phyloP scores from a whole-genome alignment of 1,139 yeast species.

The Yamadazyma dushanensis region DNA sequence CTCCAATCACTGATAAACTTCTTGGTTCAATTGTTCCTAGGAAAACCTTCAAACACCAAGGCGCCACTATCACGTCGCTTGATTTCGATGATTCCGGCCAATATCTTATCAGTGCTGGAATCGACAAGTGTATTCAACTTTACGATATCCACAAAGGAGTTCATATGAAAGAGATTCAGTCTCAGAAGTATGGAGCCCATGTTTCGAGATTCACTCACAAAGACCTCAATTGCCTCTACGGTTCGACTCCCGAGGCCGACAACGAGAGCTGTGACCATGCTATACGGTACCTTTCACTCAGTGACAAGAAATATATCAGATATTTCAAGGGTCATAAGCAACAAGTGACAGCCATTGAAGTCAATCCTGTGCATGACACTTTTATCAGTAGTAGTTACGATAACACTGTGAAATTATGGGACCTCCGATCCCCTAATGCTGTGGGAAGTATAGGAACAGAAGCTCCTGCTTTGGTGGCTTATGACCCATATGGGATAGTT shows the following conservation, averaged over 20 bases:
- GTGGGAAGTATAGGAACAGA: conserved; percentile 64
- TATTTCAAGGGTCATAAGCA: conserved; percentile 87
- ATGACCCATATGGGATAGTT: conserved; percentile 82
- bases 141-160: conserved; percentile 77
- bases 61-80: conserved; percentile 69
- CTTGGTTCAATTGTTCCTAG: conserved; percentile 53
- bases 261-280: conserved; percentile 55
- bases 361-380: conserved; percentile 69
- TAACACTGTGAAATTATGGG: conserved; percentile 86
- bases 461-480: conserved; percentile 59
- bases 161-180: conserved; percentile 63
- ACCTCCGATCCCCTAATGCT: conserved; percentile 60
- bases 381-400: conserved; percentile 75
- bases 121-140: conserved; percentile 80
- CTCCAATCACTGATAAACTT: conserved; percentile 40
- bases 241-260: conserved; percentile 58
- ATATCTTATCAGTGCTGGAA: conserved; percentile 72
- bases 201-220: conserved; percentile 82
- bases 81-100: conserved; percentile 88
- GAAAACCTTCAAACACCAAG: conserved; percentile 60
- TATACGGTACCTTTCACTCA: conserved; percentile 71
- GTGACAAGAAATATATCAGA: conserved; percentile 76
- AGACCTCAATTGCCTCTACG: conserved; percentile 72
- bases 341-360: conserved; percentile 68
- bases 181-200: conserved; percentile 92